Percentiles rank a stretch among this genome's conserved stretches.
These are phyloP conservation scores for Coix lacrymajobi DNA, from an alignment of 176 grass and related monocot species.

Conservation along the genomic window DNA sequence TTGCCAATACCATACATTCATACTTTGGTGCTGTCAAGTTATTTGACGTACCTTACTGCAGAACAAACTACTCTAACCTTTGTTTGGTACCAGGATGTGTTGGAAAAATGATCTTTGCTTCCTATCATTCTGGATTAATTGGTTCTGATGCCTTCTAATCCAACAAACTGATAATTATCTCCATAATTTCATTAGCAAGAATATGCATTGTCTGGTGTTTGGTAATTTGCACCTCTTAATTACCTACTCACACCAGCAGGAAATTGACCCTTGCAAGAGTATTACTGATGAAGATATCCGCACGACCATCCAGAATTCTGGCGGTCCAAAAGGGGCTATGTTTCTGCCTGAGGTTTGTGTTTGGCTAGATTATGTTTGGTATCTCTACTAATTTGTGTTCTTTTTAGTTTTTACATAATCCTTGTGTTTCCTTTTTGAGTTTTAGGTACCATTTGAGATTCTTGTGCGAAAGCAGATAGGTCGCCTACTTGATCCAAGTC, in stretches of 20 bases:
- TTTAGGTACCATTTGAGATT: constrained; percentile 94
- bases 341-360: constrained; percentile 82
- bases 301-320: constrained; percentile 83
- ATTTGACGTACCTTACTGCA: not conserved
- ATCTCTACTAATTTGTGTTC: constrained; percentile 15
- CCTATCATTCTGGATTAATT: not conserved
- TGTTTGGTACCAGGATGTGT: not conserved
- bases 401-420: constrained; percentile 9
- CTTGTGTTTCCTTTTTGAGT: constrained; percentile 9
- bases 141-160: not conserved
- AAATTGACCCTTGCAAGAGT: constrained; percentile 88
- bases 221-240: constrained; percentile 14
- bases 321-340: constrained; percentile 76
- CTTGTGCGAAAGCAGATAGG: constrained; percentile 87
- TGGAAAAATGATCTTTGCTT: not conserved
- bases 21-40: constrained; percentile 1
- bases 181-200: constrained; percentile 10
- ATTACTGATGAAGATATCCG: constrained; percentile 82
- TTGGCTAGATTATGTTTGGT: constrained; percentile 11
- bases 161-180: not conserved
- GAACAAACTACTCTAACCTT: not conserved
- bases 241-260: constrained; percentile 41
- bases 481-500: constrained; percentile 86
- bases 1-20: not conserved
- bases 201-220: not conserved